Base-by-base conservation (phyloP, 352 stramenopile species). In the Pythium monospermum region DNA sequence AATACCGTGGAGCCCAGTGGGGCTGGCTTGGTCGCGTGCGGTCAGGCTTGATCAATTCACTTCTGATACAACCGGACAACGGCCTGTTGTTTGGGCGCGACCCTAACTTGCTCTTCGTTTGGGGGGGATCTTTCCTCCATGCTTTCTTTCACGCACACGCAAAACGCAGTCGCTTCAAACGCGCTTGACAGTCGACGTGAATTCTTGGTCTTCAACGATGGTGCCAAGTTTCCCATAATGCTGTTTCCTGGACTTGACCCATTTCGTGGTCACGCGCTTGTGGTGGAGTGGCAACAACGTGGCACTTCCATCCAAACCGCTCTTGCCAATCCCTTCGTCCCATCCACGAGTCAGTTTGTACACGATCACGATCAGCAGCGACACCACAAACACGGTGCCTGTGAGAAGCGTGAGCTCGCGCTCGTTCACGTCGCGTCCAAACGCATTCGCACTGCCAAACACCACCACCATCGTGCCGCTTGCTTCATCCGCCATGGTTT, bases 321-420 rank as follows among this genome's bases (percentile, higher is more conserved):
- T 35, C 43, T 86, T 76, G 46, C 79, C 64, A 42, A 65, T 38
- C 50, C 79, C 74, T 36, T 88, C 77, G n/a, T n/a, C n/a, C 69
- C 73, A 88, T 7, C 73, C 77, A 49, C 75, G 77, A 41, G 77
- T 73, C 33, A 85, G 64, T 60, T 88, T 88, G 69, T 84, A 88
- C 26, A 88, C 75, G 25, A 88, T 57, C 50, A 80, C 77, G 27
- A 88, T 65, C 21, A 88, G 61, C 64, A 88, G 66, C 19, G 77
- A 88, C 18, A 86, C 66, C 39, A 88, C 73, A 47, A 88, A 88
- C 31, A 88, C 71, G 6, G 77, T 88, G 8, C 70, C 71, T 3
- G 74, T 60, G 37, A 88, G 63, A 42, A 85, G 49, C 59, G 86
- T 69, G 72, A 84, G 83, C 56, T 88, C 75, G 36, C 57, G 66